phyloP scores from a whole-genome alignment of 129 eudicot species.

The Flaveria robusta region DNA sequence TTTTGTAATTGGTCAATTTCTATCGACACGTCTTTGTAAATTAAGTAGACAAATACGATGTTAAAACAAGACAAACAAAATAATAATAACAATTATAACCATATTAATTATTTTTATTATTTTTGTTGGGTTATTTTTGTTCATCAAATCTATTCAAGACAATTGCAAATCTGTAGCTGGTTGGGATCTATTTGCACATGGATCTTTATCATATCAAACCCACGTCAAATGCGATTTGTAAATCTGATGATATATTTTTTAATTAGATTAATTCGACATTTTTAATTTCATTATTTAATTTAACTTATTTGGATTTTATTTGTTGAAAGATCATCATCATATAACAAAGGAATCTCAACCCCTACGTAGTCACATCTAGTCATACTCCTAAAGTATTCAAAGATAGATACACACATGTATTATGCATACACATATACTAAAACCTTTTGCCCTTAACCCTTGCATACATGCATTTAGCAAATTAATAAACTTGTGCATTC shows the following conservation, averaged over 20 bases:
- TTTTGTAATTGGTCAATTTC: background rate
- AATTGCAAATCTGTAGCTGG: slow-evolving; percentile 42
- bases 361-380: slow-evolving; percentile 24
- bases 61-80: background rate
- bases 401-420: background rate
- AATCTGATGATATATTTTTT: slow-evolving; percentile 42
- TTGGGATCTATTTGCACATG: slow-evolving; percentile 45
- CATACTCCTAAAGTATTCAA: slow-evolving; percentile 17
- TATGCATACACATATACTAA: background rate
- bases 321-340: slow-evolving; percentile 25
- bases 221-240: slow-evolving; percentile 44
- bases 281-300: slow-evolving; percentile 8
- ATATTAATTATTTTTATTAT: background rate
- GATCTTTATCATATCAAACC: slow-evolving; percentile 43
- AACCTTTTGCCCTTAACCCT: background rate
- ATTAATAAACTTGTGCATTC: background rate
- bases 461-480: background rate
- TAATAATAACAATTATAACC: background rate
- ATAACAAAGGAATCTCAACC: slow-evolving; percentile 38
- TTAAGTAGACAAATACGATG: background rate
- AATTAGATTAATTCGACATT: slow-evolving; percentile 26
- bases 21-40: background rate
- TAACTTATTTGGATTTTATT: slow-evolving; percentile 21
- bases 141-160: slow-evolving; percentile 37
- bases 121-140: slow-evolving; percentile 19